Conservation (phyloP, 2,329 filamentous ascomycete genomes). For the Aspergillus melleus region DNA sequence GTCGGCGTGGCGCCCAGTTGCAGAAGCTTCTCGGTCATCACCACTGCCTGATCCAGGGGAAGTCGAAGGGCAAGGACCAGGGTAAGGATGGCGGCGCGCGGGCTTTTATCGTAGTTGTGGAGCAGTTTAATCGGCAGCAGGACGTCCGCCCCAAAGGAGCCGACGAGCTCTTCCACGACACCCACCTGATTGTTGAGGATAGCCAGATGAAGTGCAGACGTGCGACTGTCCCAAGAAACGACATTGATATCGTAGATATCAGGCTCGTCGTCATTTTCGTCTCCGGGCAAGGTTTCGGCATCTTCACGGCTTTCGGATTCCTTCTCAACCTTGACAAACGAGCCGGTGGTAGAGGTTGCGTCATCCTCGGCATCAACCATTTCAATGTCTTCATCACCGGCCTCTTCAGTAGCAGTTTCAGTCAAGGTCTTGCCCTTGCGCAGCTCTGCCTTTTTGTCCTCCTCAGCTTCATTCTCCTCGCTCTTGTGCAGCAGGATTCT, state of each 20-base stretch:
- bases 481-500: constrained; percentile 72
- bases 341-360: constrained; percentile 56
- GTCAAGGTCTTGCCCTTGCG: constrained; percentile 25
- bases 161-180: constrained; percentile 67
- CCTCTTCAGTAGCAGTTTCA: constrained; percentile 27
- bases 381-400: constrained; percentile 26
- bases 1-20: constrained; percentile 70
- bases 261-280: constrained; percentile 65
- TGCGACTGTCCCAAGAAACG: constrained; percentile 74
- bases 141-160: constrained; percentile 73
- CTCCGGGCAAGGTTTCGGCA: constrained; percentile 49
- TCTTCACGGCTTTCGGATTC: constrained; percentile 26
- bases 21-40: constrained; percentile 66
- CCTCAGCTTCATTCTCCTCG: constrained; percentile 55
- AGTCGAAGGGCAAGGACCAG: constrained; percentile 68
- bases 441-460: constrained; percentile 60
- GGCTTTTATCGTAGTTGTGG: constrained; percentile 42
- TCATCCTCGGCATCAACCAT: constrained; percentile 40
- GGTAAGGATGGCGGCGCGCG: constrained; percentile 65
- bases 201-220: constrained; percentile 75
- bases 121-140: constrained; percentile 71
- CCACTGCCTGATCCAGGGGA: constrained; percentile 61
- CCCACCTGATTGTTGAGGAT: constrained; percentile 71
- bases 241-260: constrained; percentile 79
- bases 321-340: constrained; percentile 65